phyloP scores from a whole-genome alignment of 495 filamentous ascomycete species.

The Chaetomium tenue region DNA sequence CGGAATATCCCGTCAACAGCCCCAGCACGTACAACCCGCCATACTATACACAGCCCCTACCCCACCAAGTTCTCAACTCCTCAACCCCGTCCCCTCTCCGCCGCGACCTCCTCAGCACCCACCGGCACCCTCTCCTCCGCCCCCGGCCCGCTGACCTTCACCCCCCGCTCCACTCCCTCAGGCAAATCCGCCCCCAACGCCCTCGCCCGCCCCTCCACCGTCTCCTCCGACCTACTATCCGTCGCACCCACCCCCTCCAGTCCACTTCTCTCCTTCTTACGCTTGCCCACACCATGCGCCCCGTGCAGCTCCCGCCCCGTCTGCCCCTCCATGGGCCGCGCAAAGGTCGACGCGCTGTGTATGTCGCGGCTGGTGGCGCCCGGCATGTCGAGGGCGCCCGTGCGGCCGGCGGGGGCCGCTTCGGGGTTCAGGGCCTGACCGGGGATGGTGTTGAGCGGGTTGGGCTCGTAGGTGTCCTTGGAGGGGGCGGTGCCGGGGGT shows the following conservation, averaged over 20 bases:
- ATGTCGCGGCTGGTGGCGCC: slow-evolving; percentile 66
- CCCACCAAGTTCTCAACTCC: too few species aligned
- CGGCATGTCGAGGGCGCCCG: slow-evolving; percentile 49
- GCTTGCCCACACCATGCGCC: slow-evolving; percentile 37
- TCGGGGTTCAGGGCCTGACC: slow-evolving; percentile 45
- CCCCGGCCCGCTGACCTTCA: slow-evolving; percentile 11
- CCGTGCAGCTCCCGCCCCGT: slow-evolving; percentile 58
- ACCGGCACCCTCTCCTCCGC: slow-evolving; percentile 44
- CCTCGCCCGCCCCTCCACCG: slow-evolving; percentile 36
- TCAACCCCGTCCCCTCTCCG: slow-evolving; percentile 36
- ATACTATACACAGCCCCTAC: too few species aligned
- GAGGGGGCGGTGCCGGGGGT: slow-evolving; percentile 55
- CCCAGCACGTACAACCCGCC: too few species aligned
- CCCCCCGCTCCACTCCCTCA: slow-evolving; percentile 18
- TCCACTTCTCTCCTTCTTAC: slow-evolving; percentile 55
- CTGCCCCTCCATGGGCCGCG: slow-evolving; percentile 62
- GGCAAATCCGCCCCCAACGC: slow-evolving; percentile 28
- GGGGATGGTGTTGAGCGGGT: slow-evolving; percentile 33
- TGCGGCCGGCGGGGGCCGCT: slow-evolving; percentile 27
- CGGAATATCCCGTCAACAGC: too few species aligned
- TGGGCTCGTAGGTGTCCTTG: slow-evolving; percentile 8
- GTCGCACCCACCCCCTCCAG: slow-evolving; percentile 54
- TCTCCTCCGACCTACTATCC: slow-evolving; percentile 24
- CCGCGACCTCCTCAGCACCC: slow-evolving; percentile 48
- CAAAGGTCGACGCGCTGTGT: slow-evolving; percentile 56